A percentile compares a stretch with the other conserved stretches of the same genome.
Conservation (phyloP, 129 eudicot species). For the Solidago caesia region DNA sequence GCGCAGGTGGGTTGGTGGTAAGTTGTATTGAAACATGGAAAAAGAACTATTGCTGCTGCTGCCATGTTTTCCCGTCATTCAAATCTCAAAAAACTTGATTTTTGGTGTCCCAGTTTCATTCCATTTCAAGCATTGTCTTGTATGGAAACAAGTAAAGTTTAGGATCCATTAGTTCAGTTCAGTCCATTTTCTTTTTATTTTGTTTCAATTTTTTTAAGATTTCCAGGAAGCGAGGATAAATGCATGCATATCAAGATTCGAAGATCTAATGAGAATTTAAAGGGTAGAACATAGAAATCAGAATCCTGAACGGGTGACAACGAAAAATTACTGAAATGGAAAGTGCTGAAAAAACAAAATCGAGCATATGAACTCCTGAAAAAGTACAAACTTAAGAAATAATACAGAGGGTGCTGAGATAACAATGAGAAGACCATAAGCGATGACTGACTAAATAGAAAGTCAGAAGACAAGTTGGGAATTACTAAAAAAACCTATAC, state of each 20-base stretch:
- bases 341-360: background rate
- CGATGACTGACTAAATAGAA: no score
- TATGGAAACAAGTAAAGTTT: slow-evolving; percentile 9
- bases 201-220: background rate
- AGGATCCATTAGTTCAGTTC: slow-evolving; percentile 3
- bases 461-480: no score
- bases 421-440: no score
- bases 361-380: background rate
- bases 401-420: no score
- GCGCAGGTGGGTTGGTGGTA: slow-evolving; percentile 99
- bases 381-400: no score
- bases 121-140: background rate
- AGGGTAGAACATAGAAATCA: background rate
- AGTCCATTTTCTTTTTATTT: background rate
- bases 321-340: background rate
- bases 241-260: slow-evolving; percentile 16
- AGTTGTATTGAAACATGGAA: slow-evolving; percentile 42
- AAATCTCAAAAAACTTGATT: background rate
- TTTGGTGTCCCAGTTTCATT: slow-evolving; percentile 1
- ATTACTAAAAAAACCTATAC: no score
- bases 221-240: slow-evolving; percentile 4
- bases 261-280: background rate
- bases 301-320: slow-evolving; percentile 1
- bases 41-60: slow-evolving; percentile 12
- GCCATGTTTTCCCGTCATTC: slow-evolving; percentile 14